Evolutionary conservation across 805 yeast species (phyloP), one percentile per base, ranked within the genome.

Genomic region (Brettanomyces bruxellensis): DNA sequence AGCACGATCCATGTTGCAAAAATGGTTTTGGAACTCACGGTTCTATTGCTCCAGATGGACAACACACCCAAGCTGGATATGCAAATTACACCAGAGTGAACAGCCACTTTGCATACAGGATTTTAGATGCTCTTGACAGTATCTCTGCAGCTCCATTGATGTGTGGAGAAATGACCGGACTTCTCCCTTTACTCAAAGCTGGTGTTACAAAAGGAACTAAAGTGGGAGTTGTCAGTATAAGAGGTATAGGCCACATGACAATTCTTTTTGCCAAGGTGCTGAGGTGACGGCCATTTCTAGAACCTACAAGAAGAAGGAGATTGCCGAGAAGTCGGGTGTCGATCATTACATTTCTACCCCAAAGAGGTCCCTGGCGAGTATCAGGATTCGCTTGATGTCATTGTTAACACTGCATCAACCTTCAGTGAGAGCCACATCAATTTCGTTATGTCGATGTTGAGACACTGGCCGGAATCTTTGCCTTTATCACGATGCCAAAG

Each of bases 281-380:
- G 69, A 76, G 48, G 82, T 78, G 23, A 67, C 70, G 43, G 81
- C 79, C 2, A 67, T 78, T 55, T 76, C 82, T n/a, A 67, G 83
- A 61, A 59, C 70, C 8, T 55, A 61, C n/a, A 50, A 69, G 38
- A 78, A 78, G 61, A 72, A 67, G 54, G 73, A 65, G 40, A 73
- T 74, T 49, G 73, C 81, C 24, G 5, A 62, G 22, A 55, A 68
- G 47, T 64, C 78, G 59, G 83, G 83, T 44, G 81, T 80, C 23
- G 70, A 71, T 50, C 65, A 63, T 7, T 76, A 66, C 55, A 55
- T 79, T 51, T 80, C 84, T 38, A 79, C 83, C n/a, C 64, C 60
- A 32, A 79, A 73, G 59, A 68, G 43, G 76, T 78, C 78, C 52
- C 50, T 9, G 48, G 41, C 9, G 12, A 14, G 23, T 37, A 37